Conservation (phyloP, 2,329 filamentous ascomycete species). For the Diplocarpon mali region DNA sequence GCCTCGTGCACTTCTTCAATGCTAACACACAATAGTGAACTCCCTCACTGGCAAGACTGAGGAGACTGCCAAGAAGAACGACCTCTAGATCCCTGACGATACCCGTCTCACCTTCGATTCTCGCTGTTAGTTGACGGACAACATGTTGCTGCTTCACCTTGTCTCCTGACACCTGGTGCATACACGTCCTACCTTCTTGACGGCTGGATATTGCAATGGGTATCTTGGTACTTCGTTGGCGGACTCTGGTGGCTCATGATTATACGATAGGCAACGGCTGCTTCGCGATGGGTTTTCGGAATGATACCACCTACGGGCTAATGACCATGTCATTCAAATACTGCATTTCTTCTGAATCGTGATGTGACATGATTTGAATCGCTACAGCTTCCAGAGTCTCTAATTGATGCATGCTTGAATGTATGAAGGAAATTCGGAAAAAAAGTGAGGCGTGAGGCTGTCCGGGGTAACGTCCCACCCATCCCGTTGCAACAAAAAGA, state of each 20-base stretch:
- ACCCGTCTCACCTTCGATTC: conserved; percentile 6
- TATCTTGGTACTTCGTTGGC: not conserved
- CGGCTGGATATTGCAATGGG: not conserved
- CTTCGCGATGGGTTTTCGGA: conserved; percentile 1
- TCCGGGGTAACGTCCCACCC: no score
- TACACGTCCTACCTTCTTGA: not conserved
- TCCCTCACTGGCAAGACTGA: conserved; percentile 8
- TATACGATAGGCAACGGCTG: conserved; percentile 1
- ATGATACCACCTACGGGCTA: conserved; percentile 8
- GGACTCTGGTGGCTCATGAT: conserved; percentile 3
- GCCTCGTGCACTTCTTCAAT: not conserved
- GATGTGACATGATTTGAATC: not conserved
- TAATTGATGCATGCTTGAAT: no score
- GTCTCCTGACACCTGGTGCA: not conserved
- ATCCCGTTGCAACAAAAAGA: no score
- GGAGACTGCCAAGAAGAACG: conserved; percentile 8
- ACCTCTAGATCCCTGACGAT: conserved; percentile 6
- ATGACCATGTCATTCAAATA: conserved; percentile 3
- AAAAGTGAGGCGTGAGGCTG: no score
- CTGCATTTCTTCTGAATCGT: not conserved
- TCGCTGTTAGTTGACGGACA: conserved; percentile 2
- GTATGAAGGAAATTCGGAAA: no score
- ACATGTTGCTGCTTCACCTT: not conserved
- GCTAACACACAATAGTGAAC: conserved; percentile 6
- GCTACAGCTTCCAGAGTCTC: no score